Evolutionary conservation across 176 grass and related monocot species (phyloP).

Genomic region (Secale cereale): DNA sequence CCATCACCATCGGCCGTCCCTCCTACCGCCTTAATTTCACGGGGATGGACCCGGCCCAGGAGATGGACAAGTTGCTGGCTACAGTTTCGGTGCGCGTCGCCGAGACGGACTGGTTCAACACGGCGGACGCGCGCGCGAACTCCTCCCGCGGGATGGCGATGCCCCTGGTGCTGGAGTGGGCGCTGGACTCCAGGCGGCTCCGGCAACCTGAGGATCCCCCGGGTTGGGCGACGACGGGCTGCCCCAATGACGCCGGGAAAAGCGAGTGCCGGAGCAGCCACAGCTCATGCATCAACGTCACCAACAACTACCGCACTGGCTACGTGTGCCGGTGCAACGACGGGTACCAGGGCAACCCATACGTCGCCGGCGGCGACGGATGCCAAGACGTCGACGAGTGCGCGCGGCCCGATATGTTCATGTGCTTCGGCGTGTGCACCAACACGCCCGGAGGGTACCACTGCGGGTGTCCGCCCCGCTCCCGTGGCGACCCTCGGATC

Average conservation of each 20-base stretch:
- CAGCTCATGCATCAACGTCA: background rate
- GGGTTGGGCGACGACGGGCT: background rate
- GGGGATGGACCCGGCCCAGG: background rate
- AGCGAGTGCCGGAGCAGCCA: background rate
- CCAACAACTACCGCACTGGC: slow-evolving; percentile 6
- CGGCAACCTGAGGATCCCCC: background rate
- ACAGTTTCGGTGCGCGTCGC: background rate
- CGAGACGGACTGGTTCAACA: slow-evolving; percentile 21
- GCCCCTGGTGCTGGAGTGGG: slow-evolving; percentile 28
- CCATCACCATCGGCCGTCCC: slow-evolving; percentile 20
- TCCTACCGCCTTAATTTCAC: background rate
- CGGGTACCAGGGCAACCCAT: slow-evolving; percentile 58
- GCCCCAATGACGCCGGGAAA: background rate
- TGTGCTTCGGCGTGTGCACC: slow-evolving; percentile 16
- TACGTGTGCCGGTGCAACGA: slow-evolving; percentile 1
- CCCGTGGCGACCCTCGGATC: background rate
- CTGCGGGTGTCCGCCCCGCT: slow-evolving; percentile 6
- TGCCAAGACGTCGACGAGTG: slow-evolving; percentile 41
- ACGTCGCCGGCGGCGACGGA: slow-evolving; percentile 21
- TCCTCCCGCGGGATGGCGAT: background rate
- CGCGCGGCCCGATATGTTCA: background rate
- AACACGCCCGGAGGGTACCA: background rate
- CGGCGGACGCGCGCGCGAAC: background rate
- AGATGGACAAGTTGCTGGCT: background rate
- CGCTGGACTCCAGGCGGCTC: background rate